Percentiles rank a stretch among this genome's conserved stretches.
Conservation (phyloP, 495 filamentous ascomycete species). For the Lasiosphaeris hirsuta region DNA sequence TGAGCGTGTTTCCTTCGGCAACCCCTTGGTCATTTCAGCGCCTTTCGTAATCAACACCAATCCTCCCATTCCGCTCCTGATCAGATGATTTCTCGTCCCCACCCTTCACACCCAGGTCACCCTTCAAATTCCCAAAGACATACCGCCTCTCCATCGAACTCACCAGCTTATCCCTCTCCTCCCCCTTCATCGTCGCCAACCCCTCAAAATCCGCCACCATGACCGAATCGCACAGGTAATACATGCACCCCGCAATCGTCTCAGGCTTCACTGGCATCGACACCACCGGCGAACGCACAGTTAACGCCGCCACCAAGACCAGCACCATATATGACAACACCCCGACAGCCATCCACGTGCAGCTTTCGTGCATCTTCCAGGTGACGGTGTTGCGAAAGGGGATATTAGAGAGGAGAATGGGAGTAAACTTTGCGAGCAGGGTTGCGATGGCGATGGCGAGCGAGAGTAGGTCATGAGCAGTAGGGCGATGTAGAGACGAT, state of each 20-base stretch:
- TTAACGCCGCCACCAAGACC: too few relatives aligned
- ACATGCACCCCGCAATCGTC: constrained; percentile 29
- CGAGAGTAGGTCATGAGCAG: neutral
- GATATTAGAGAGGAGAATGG: constrained; percentile 38
- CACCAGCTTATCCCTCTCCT: constrained; percentile 5
- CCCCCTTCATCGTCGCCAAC: constrained; percentile 17
- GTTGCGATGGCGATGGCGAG: constrained; percentile 27
- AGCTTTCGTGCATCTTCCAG: constrained; percentile 28
- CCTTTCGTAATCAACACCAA: neutral
- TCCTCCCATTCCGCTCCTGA: neutral
- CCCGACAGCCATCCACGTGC: constrained; percentile 33
- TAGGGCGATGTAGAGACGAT: neutral
- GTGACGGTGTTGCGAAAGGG: constrained; percentile 37
- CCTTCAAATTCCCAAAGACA: neutral
- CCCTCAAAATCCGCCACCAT: constrained; percentile 26
- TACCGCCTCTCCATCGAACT: neutral
- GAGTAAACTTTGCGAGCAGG: constrained; percentile 37
- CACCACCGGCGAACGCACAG: too few relatives aligned
- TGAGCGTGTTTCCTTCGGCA: too few relatives aligned
- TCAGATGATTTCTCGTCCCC: too few relatives aligned
- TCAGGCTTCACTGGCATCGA: too few relatives aligned
- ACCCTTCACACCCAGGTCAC: neutral
- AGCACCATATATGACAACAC: too few relatives aligned
- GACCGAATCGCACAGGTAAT: constrained; percentile 29
- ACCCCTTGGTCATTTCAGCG: too few relatives aligned